These are phyloP conservation scores for Fusarium papillatum DNA, from an alignment of 2,329 filamentous ascomycete species.

Conservation along the genomic window DNA sequence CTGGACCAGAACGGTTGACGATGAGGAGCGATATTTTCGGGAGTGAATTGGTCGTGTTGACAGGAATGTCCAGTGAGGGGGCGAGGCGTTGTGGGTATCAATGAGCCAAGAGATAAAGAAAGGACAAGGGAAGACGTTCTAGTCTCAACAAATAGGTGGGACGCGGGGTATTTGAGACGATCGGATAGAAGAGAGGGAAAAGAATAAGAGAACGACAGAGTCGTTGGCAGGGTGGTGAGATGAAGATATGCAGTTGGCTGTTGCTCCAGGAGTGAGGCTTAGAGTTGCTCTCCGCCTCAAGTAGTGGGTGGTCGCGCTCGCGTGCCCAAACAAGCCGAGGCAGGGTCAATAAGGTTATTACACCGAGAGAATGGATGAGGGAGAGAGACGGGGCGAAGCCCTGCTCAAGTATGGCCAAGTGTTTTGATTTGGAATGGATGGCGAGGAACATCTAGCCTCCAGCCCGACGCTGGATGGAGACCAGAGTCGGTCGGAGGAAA, in stretches of 20 bases:
- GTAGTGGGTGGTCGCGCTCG: neutral
- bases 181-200: neutral
- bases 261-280: slow-evolving; percentile 27
- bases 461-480: neutral
- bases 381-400: slow-evolving; percentile 23
- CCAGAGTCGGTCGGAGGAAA: neutral
- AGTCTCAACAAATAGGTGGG: neutral
- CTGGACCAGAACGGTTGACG: neutral
- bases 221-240: slow-evolving; percentile 14
- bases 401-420: slow-evolving; percentile 5
- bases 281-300: slow-evolving; percentile 34
- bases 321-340: slow-evolving; percentile 18
- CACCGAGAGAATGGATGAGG: neutral
- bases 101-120: neutral
- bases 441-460: slow-evolving; percentile 1
- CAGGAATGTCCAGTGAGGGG: neutral
- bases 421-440: slow-evolving; percentile 6
- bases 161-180: neutral
- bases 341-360: slow-evolving; percentile 22
- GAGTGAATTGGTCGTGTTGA: neutral
- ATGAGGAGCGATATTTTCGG: neutral
- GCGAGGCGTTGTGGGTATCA: neutral
- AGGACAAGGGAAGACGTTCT: neutral
- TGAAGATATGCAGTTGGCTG: slow-evolving; percentile 12
- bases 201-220: neutral